Percentiles rank a stretch among this genome's conserved stretches.
phyloP scores from a whole-genome alignment of 2,329 filamentous ascomycete genomes.

The Colletotrichum coccodes region DNA sequence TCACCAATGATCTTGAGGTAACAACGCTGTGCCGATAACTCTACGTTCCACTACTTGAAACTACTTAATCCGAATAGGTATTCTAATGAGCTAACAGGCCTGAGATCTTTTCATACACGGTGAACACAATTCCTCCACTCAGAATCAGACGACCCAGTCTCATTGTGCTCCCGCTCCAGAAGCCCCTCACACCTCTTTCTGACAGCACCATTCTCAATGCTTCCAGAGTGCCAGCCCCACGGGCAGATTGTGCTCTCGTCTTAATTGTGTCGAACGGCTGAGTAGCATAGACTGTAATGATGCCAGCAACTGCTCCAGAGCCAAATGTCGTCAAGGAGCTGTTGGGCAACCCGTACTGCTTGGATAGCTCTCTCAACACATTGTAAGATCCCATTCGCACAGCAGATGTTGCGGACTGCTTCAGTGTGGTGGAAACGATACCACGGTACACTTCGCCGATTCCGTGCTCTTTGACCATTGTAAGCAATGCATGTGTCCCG shows the following conservation, averaged over 20 bases:
- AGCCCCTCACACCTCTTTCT: constrained; percentile 68
- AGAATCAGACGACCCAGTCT: constrained; percentile 71
- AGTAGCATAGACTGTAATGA: constrained; percentile 67
- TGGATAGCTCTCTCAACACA: constrained; percentile 48
- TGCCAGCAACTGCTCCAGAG: constrained; percentile 69
- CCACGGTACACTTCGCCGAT: constrained; percentile 55
- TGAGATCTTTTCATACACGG: constrained; percentile 68
- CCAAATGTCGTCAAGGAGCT: constrained; percentile 61
- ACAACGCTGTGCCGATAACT: neutral
- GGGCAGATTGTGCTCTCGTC: constrained; percentile 69
- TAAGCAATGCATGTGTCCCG: constrained; percentile 43
- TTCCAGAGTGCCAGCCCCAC: constrained; percentile 65
- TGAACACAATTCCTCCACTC: constrained; percentile 74
- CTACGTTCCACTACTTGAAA: neutral
- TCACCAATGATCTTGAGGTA: neutral
- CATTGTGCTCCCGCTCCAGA: constrained; percentile 78
- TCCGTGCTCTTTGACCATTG: constrained; percentile 51
- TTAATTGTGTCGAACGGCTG: constrained; percentile 74
- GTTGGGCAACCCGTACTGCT: constrained; percentile 32
- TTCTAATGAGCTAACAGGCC: constrained; percentile 47
- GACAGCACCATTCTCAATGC: constrained; percentile 63
- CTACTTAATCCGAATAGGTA: neutral
- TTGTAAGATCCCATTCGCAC: constrained; percentile 62
- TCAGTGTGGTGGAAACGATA: constrained; percentile 55
- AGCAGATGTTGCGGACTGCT: constrained; percentile 58